Evolutionary conservation across 106 monocot species (phyloP).

Genomic region (Amphibolis antarctica): DNA sequence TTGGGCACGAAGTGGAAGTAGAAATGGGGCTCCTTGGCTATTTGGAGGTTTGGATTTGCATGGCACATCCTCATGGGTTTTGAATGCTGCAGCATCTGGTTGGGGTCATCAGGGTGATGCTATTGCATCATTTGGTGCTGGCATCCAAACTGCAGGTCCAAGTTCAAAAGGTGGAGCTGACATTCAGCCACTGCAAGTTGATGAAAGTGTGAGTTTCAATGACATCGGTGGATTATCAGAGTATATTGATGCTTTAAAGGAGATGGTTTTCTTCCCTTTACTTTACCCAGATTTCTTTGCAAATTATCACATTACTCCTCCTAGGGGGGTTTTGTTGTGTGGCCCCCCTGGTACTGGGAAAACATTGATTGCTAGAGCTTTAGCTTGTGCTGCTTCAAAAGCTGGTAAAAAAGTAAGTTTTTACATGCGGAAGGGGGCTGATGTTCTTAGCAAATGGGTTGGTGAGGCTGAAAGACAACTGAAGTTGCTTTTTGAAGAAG

Average conservation of each 20-base stretch:
- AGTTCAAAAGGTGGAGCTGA: constrained; percentile 99
- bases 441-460: constrained; percentile 99
- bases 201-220: constrained; percentile 85
- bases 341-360: constrained; percentile 99
- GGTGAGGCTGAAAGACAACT: constrained; percentile 97
- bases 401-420: constrained; percentile 96
- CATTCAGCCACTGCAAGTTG: constrained; percentile 91
- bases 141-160: constrained; percentile 92
- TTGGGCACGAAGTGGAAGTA: constrained; percentile 63
- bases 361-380: constrained; percentile 90
- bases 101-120: constrained; percentile 87
- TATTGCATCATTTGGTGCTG: constrained; percentile 34
- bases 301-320: constrained; percentile 92
- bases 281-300: constrained; percentile 97
- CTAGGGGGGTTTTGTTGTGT: constrained; percentile 87
- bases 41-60: constrained; percentile 85
- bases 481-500: constrained; percentile 95
- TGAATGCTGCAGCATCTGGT: constrained; percentile 85
- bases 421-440: constrained; percentile 99
- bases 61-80: constrained; percentile 64
- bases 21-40: constrained; percentile 61
- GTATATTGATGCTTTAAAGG: constrained; percentile 91
- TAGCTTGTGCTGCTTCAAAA: constrained; percentile 93
- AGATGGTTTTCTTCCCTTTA: constrained; percentile 97
- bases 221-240: constrained; percentile 93